A percentile compares a stretch with the other conserved stretches of the same genome.
phyloP scores from a whole-genome alignment of 169 alveolate species.

The Plasmodium chabaudi region DNA sequence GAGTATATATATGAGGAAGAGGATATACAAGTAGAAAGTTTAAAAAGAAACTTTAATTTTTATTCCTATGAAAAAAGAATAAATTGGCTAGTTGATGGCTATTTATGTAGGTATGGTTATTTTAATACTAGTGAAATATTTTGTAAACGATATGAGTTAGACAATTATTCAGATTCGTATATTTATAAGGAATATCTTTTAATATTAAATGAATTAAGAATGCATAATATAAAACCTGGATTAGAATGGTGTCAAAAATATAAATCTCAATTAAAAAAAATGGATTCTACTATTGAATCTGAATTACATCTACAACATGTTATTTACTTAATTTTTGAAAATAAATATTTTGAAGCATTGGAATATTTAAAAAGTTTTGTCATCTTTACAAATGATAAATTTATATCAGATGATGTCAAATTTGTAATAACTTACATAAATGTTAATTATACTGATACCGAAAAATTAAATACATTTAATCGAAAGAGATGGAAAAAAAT shows the following conservation, averaged over 20 bases:
- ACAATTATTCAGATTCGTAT: slow-evolving; percentile 66
- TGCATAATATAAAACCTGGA: slow-evolving; percentile 53
- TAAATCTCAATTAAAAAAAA: slow-evolving; percentile 70
- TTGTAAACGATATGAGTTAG: slow-evolving; percentile 52
- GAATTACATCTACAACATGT: slow-evolving; percentile 79
- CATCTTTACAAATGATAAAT: not conserved
- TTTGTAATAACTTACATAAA: slow-evolving; percentile 53
- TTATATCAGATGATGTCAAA: slow-evolving; percentile 24
- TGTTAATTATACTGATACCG: not conserved
- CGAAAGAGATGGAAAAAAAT: slow-evolving; percentile 49
- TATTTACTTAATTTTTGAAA: slow-evolving; percentile 58
- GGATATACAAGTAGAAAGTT: slow-evolving; percentile 70
- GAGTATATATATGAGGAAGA: slow-evolving; percentile 40
- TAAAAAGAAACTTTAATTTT: slow-evolving; percentile 52
- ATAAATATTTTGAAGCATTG: slow-evolving; percentile 60
- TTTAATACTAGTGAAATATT: slow-evolving; percentile 34
- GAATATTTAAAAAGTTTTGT: slow-evolving; percentile 66
- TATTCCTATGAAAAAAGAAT: slow-evolving; percentile 58
- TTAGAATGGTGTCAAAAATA: slow-evolving; percentile 69
- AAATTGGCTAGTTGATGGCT: slow-evolving; percentile 70
- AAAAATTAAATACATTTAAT: slow-evolving; percentile 12
- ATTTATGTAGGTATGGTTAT: slow-evolving; percentile 47
- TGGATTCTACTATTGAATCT: slow-evolving; percentile 73
- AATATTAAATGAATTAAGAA: slow-evolving; percentile 38
- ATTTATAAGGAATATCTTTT: slow-evolving; percentile 49